Evolutionary conservation across 805 yeast species (phyloP).

Genomic region (Saccharomycopsis capsularis): DNA sequence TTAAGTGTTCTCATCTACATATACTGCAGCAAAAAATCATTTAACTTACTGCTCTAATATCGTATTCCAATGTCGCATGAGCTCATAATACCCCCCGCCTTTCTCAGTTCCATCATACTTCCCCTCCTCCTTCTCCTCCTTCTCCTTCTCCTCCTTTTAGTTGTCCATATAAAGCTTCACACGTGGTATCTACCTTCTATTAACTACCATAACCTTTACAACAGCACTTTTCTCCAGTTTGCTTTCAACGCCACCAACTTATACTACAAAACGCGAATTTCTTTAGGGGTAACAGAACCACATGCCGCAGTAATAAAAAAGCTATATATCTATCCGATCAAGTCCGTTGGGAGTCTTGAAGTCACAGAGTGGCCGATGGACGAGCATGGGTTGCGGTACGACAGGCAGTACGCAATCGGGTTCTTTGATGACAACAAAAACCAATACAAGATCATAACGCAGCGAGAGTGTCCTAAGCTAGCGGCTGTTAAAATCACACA

Average conservation of each 20-base stretch:
- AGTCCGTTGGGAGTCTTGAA: conserved; percentile 27
- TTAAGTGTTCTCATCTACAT: too few species aligned
- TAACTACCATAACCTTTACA: not conserved
- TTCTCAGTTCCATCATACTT: too few species aligned
- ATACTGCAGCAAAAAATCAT: too few species aligned
- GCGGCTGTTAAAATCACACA: conserved; percentile 22
- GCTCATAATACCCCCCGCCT: too few species aligned
- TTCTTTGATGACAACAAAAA: not conserved
- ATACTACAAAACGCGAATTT: not conserved
- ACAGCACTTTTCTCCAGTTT: not conserved
- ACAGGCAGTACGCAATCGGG: conserved; percentile 26
- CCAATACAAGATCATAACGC: conserved; percentile 25
- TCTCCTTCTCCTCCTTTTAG: too few species aligned
- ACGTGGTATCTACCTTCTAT: too few species aligned
- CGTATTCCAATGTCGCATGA: too few species aligned
- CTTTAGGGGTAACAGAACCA: not conserved
- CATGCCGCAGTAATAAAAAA: conserved; percentile 8
- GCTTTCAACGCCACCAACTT: not conserved
- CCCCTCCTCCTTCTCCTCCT: too few species aligned
- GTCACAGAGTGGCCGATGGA: conserved; percentile 25
- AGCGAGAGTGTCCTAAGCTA: conserved; percentile 26
- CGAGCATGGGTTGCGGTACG: conserved; percentile 28
- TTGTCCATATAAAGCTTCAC: too few species aligned
- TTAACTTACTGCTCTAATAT: too few species aligned
- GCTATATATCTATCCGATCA: conserved; percentile 28